Conservation (phyloP, 768 basidiomycete species). For the Mycena galopus region DNA sequence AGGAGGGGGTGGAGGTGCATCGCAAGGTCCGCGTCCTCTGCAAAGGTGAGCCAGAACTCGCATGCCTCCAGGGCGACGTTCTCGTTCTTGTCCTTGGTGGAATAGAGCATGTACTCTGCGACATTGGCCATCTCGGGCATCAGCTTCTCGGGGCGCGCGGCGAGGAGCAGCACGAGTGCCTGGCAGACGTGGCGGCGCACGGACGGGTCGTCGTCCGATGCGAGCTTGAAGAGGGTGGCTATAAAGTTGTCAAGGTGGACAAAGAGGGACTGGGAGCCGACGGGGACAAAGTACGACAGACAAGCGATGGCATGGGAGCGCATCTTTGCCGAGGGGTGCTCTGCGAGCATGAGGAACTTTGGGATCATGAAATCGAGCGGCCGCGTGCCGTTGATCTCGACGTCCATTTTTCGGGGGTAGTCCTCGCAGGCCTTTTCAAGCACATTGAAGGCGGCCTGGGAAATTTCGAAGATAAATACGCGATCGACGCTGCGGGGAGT, state of each 20-base stretch:
- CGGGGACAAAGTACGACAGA: conserved; percentile 92
- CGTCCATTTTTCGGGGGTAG: conserved; percentile 94
- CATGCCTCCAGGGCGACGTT: conserved; percentile 97
- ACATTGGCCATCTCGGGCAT: conserved; percentile 97
- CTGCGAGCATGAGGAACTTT: conserved; percentile 90
- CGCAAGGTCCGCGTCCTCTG: conserved; percentile 91
- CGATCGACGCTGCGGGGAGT: background rate
- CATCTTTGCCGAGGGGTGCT: conserved; percentile 90
- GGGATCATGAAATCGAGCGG: conserved; percentile 98
- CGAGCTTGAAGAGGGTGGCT: conserved; percentile 92
- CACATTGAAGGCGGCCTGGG: conserved; percentile 92
- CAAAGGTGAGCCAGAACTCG: conserved; percentile 99
- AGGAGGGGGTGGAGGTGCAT: conserved; percentile 89
- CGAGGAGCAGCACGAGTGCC: conserved; percentile 92
- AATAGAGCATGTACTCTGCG: conserved; percentile 98
- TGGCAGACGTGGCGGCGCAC: conserved; percentile 97
- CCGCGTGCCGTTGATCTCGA: conserved; percentile 92
- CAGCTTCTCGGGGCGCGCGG: conserved; percentile 94
- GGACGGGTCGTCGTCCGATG: conserved; percentile 92
- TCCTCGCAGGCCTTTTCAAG: conserved; percentile 98
- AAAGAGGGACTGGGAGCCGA: conserved; percentile 88
- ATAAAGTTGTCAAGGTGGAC: conserved; percentile 95
- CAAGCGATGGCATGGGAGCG: conserved; percentile 94
- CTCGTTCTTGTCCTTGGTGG: conserved; percentile 97
- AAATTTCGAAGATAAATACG: background rate